A percentile compares a stretch with the other conserved stretches of the same genome.
Conservation (phyloP, 257 asterid genomes). For the Solanum neorickii region DNA sequence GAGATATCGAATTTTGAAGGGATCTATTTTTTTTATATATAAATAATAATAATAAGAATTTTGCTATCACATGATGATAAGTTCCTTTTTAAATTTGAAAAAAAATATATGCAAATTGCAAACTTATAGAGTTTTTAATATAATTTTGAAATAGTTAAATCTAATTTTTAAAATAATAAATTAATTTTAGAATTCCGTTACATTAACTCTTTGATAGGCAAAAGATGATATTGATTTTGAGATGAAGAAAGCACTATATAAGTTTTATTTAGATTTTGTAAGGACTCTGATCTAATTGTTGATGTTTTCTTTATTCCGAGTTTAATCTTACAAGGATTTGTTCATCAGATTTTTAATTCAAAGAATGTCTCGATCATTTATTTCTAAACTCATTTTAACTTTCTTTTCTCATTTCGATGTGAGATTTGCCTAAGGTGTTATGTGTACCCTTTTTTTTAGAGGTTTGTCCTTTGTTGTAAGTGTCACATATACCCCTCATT, state of each 20-base stretch:
- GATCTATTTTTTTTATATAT: not conserved
- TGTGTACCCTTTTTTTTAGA: not conserved
- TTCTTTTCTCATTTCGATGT: not conserved
- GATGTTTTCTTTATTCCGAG: not conserved
- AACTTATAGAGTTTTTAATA: not conserved
- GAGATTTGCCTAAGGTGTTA: not conserved
- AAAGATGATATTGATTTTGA: not conserved
- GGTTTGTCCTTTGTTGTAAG: not conserved
- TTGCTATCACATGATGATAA: not conserved
- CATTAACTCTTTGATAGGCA: not conserved
- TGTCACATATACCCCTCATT: not conserved
- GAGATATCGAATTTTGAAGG: not conserved
- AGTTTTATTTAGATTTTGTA: not conserved
- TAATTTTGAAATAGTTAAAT: not conserved
- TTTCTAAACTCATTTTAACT: not conserved
- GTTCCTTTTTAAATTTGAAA: not conserved
- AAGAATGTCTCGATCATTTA: fast-evolving
- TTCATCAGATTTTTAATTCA: not conserved
- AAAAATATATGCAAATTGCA: not conserved
- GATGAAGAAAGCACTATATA: not conserved
- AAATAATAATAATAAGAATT: not conserved
- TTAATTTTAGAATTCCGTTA: not conserved
- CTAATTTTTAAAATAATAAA: not conserved
- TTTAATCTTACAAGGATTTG: not conserved
- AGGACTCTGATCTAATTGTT: not conserved